A percentile compares a stretch with the other conserved stretches of the same genome.
These are phyloP conservation scores for Auxenochlorella pyrenoidosa DNA, from an alignment of 139 green algal species.

Conservation along the genomic window DNA sequence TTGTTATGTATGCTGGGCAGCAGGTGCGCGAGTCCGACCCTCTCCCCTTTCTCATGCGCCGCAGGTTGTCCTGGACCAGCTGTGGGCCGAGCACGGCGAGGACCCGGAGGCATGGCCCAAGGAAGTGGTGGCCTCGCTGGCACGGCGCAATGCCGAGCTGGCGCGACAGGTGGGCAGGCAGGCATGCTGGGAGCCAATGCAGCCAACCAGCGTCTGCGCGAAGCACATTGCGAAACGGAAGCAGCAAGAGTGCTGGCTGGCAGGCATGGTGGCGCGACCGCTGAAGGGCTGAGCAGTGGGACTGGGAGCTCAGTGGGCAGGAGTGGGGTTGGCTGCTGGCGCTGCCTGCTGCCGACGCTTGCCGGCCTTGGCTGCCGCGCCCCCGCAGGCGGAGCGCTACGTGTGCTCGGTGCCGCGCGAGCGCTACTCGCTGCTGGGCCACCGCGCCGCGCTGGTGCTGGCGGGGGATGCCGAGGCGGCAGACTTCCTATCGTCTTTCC, in stretches of 20 bases:
- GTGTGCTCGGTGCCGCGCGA: conserved; percentile 45
- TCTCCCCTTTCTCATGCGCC: too few relatives aligned
- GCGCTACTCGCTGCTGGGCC: conserved; percentile 41
- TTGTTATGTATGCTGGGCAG: neutral
- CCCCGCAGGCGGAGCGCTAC: conserved; percentile 41
- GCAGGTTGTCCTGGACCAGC: conserved; percentile 70
- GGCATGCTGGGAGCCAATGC: too few relatives aligned
- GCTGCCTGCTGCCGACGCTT: too few relatives aligned
- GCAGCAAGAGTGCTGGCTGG: too few relatives aligned
- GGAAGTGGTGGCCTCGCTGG: conserved; percentile 60
- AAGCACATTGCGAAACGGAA: too few relatives aligned
- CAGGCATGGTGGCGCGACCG: too few relatives aligned
- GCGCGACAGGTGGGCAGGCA: conserved; percentile 51
- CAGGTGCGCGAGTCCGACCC: too few relatives aligned
- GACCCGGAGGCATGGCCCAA: conserved; percentile 64
- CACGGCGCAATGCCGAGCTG: conserved; percentile 48
- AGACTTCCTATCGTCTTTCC: conserved; percentile 28
- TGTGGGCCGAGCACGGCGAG: conserved; percentile 58
- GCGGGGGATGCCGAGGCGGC: conserved; percentile 24
- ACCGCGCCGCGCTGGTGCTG: conserved; percentile 35
- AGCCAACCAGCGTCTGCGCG: too few relatives aligned
- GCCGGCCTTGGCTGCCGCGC: neutral
- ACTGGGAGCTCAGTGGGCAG: too few relatives aligned
- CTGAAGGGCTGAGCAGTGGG: too few relatives aligned
- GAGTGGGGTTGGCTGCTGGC: too few relatives aligned